Base-by-base conservation (phyloP, 768 basidiomycete genomes). In the Trametes coccinea region DNA sequence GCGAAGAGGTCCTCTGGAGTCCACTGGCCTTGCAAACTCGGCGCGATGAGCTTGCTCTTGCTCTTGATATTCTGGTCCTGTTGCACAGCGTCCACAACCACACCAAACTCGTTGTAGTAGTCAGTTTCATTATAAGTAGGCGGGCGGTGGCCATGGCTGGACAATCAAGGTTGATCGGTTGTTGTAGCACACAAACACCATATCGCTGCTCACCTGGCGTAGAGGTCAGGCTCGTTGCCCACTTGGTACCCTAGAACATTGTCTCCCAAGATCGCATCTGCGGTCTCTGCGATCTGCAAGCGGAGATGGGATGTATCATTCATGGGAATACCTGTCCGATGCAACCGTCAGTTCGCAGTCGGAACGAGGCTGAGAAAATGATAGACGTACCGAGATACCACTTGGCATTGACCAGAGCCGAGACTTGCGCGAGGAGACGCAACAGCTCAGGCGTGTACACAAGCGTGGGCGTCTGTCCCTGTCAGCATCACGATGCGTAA, bases 151-250 rank as follows among this genome's bases (percentile, higher is more conserved):
- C 73, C 71, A 62, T 79, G 78, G 39, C 74, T 76, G 31, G 41
- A 3, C 14, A 13, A 8, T 7, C 7, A 11, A n/a, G 5, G 11
- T 31, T n/a, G 29, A 14, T n/a, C 17, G 16, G 9, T 7, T 1
- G 11, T 14, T 13, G 13, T 2, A 49, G 7, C 2, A 4, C 5
- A 4, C 27, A 3, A 6, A 31, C 22, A 22, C 22, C 22, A 22
- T 0, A 13, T n/a, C 17, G 11, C 30, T 31, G 55, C 64, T 30
- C 34, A 69, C 70, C 34, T 41, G 53, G 78, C 74, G 64, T 87
- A 93, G 64, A 91, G 80, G 76, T 93, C 90, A 14, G 90, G 90
- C 73, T 92, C 90, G 69, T 92, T 91, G 2, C 86, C 89, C 1
- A 85, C 82, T 70, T 90, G 86, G 7, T 89, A 72, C 0, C 87